phyloP scores from a whole-genome alignment of 2,329 filamentous ascomycete genomes.

The Colletotrichum somersetense region DNA sequence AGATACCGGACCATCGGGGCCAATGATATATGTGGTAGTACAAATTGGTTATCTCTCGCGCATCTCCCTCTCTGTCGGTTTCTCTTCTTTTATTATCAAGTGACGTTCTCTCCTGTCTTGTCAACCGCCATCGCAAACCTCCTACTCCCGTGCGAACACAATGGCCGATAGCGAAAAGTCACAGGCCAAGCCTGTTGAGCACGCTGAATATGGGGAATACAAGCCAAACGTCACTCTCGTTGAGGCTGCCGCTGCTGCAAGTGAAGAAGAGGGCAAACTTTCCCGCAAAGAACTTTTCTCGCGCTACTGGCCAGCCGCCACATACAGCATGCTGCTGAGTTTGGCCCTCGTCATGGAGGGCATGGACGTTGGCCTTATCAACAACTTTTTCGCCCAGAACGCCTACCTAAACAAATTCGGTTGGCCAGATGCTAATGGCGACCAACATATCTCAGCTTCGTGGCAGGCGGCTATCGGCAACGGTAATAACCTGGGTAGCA shows the following conservation, averaged over 20 bases:
- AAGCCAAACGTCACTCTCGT: slow-evolving; percentile 48
- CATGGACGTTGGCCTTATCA: slow-evolving; percentile 55
- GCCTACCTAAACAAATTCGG: slow-evolving; percentile 52
- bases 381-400: slow-evolving; percentile 54
- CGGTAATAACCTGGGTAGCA: slow-evolving; percentile 55
- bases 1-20: slow-evolving; percentile 22
- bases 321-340: slow-evolving; percentile 49
- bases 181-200: slow-evolving; percentile 37
- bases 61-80: not conserved
- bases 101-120: not conserved
- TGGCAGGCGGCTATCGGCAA: slow-evolving; percentile 60
- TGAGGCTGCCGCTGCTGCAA: slow-evolving; percentile 50
- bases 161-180: slow-evolving; percentile 27
- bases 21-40: not conserved
- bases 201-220: slow-evolving; percentile 46
- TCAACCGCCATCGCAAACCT: not conserved
- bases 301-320: slow-evolving; percentile 48
- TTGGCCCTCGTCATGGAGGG: slow-evolving; percentile 50
- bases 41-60: not conserved
- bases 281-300: slow-evolving; percentile 50
- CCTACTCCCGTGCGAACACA: too few species aligned
- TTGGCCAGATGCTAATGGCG: slow-evolving; percentile 49
- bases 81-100: not conserved
- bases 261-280: slow-evolving; percentile 48
- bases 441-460: slow-evolving; percentile 56